Evolutionary conservation across 2,329 filamentous ascomycete genomes (phyloP), one percentile per base, ranked within the genome.

Genomic region (Calonectria montana): DNA sequence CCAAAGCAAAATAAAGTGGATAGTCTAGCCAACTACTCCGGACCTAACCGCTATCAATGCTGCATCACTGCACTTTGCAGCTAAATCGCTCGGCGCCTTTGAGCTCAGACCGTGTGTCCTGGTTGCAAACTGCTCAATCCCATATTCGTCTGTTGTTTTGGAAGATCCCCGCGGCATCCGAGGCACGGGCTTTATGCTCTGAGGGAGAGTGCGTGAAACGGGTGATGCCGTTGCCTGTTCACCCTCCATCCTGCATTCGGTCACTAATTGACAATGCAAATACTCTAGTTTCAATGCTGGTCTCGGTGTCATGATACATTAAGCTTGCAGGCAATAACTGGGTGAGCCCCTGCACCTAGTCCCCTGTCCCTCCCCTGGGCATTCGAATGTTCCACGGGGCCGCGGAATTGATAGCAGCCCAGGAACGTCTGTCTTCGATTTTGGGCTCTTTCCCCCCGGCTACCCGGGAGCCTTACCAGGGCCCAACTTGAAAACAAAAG

Each of bases 381-480:
- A 39, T 59, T 59, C 21, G 35, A 59, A 39, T 21, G 27, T 59
- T 59, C 53, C 21, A 59, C 53, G 12, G 12, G 31, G 31, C 53
- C 31, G 31, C 16, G 53, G 53, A 31, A 15, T 59, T 25, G 31
- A 10, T 35, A 12, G 10, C 39, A 27, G 31, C 25, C 23, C 53
- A 59, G 53, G 53, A 59, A 59, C 53, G 35, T 59, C 21, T 39
- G 31, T 39, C 53, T 10, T 7, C n/a, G n/a, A 10, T 25, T 59
- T 23, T 39, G 31, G 53, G 53, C 31, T 45, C 39, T 25, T 25
- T 27, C 37, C 31, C 57, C 21, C 57, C 57, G 57, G 57, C 39
- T 62, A 45, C 57, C 57, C 37, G 57, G 57, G 37, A 62, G 57
- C 57, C 57, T 62, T 59, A 45, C 57, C 37, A 45, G 39, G 57